These are phyloP conservation scores for Penicillium bovifimosum DNA, from an alignment of 495 filamentous ascomycete species.

Conservation along the genomic window DNA sequence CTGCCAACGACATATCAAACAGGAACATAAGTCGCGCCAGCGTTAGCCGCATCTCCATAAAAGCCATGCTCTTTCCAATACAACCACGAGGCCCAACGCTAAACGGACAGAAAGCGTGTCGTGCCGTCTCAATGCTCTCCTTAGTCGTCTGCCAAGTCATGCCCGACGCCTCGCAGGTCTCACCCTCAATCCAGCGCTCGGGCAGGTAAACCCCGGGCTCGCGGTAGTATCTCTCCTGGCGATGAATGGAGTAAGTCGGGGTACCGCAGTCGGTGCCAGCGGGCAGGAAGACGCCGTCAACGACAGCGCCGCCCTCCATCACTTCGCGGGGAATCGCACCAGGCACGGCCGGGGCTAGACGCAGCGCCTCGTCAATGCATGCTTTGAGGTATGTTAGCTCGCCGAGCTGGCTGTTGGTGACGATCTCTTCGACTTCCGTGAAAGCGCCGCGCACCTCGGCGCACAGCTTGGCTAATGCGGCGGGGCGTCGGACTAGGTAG, in stretches of 20 bases:
- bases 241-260: conserved; percentile 51
- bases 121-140: conserved; percentile 36
- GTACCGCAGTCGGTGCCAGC: conserved; percentile 50
- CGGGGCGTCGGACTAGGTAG: conserved; percentile 53
- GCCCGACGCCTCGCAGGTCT: conserved; percentile 18
- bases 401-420: conserved; percentile 42
- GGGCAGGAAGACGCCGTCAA: conserved; percentile 49
- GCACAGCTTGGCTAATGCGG: conserved; percentile 37
- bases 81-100: conserved; percentile 52
- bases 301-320: conserved; percentile 46
- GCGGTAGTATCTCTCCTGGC: conserved; percentile 49
- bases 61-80: conserved; percentile 54
- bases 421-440: conserved; percentile 48
- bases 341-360: conserved; percentile 56
- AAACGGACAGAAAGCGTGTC: conserved; percentile 51
- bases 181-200: conserved; percentile 50
- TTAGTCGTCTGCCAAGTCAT: conserved; percentile 30
- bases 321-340: conserved; percentile 54
- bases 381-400: conserved; percentile 53
- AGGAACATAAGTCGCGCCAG: conserved; percentile 46
- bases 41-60: conserved; percentile 49
- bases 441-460: conserved; percentile 52
- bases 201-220: conserved; percentile 45
- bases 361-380: conserved; percentile 61
- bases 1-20: conserved; percentile 41